A percentile compares a stretch with the other conserved stretches of the same genome.
These are phyloP conservation scores for Lactuca saligna DNA, from an alignment of 129 eudicot species.

Conservation along the genomic window DNA sequence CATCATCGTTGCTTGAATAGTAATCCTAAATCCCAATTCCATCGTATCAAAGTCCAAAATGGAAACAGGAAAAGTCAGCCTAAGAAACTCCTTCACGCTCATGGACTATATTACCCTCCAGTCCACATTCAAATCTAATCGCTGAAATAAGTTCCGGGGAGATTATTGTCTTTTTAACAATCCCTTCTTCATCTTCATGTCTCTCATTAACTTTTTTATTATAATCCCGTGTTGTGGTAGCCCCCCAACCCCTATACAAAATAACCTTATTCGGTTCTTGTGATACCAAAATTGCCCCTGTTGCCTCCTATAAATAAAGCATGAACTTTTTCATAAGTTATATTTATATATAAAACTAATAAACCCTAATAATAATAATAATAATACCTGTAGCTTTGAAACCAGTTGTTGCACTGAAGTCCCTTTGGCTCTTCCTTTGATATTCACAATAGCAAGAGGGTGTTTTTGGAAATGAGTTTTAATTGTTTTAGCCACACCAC, in stretches of 20 bases:
- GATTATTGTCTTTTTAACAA: slow-evolving; percentile 17
- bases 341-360: background rate
- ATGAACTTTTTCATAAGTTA: background rate
- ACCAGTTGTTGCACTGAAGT: slow-evolving; percentile 83
- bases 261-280: slow-evolving; percentile 88
- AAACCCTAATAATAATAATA: background rate
- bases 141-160: slow-evolving; percentile 87
- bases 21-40: too few relatives aligned
- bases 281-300: slow-evolving; percentile 79
- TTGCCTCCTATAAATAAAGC: slow-evolving; percentile 67
- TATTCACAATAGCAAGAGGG: slow-evolving; percentile 87
- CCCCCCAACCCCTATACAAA: slow-evolving; percentile 89
- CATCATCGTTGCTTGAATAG: too few relatives aligned
- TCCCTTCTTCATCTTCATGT: slow-evolving; percentile 23
- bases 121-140: slow-evolving; percentile 83
- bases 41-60: background rate
- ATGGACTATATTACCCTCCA: slow-evolving; percentile 33
- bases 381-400: slow-evolving; percentile 50
- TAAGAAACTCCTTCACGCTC: slow-evolving; percentile 19
- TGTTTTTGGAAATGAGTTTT: slow-evolving; percentile 73
- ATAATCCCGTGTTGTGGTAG: slow-evolving; percentile 17
- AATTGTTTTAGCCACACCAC: slow-evolving; percentile 78
- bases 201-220: slow-evolving; percentile 14
- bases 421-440: slow-evolving; percentile 95
- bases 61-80: slow-evolving; percentile 2